Conservation (phyloP, 495 filamentous ascomycete genomes). For the Tuber microsphaerosporum region DNA sequence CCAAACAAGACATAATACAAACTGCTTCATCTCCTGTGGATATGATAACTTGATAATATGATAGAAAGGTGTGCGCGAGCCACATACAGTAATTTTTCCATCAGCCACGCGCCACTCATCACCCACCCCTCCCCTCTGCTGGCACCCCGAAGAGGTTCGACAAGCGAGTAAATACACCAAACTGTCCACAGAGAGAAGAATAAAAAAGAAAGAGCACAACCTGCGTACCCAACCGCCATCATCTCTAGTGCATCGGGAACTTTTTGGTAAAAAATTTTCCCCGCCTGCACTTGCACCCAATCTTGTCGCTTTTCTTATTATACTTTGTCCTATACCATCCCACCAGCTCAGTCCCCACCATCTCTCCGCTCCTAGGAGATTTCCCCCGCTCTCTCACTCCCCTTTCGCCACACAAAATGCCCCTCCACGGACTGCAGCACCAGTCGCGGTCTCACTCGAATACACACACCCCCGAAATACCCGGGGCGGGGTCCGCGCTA, state of each 20-base stretch:
- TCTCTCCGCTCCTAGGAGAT: conserved; percentile 11
- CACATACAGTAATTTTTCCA: background rate
- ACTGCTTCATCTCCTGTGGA: background rate
- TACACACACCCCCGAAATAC: conserved; percentile 22
- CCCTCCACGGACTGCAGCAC: conserved; percentile 37
- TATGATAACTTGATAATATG: background rate
- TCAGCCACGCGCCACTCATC: conserved; percentile 13
- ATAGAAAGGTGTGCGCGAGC: background rate
- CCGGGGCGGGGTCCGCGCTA: conserved; percentile 28
- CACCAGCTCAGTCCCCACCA: background rate
- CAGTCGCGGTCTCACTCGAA: conserved; percentile 26
- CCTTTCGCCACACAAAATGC: conserved; percentile 23
- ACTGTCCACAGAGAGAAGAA: background rate
- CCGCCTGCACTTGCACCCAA: background rate
- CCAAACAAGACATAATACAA: background rate
- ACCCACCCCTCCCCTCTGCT: conserved; percentile 30
- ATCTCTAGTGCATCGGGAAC: background rate
- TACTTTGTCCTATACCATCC: background rate
- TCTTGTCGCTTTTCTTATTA: background rate
- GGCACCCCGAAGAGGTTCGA: background rate
- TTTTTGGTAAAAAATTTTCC: background rate
- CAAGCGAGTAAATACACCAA: background rate
- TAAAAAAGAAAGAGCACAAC: background rate
- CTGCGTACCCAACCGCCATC: background rate
- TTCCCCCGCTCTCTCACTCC: conserved; percentile 4